phyloP scores from a whole-genome alignment of 352 stramenopile genomes.

The Thraustochytrium sp. region DNA sequence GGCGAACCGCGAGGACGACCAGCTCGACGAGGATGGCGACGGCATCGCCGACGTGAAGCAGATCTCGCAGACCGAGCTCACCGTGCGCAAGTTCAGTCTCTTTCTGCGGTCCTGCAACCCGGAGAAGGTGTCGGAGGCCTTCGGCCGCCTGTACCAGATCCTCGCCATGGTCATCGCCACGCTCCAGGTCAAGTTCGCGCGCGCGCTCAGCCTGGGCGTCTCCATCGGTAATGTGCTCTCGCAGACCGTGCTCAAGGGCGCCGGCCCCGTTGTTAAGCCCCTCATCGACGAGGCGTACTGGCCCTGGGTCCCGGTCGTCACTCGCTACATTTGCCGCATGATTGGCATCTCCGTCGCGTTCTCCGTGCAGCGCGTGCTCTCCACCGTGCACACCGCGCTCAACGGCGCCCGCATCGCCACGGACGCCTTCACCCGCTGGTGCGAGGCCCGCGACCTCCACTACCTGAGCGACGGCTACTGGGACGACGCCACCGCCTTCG shows the following conservation, averaged over 20 bases:
- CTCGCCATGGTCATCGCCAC: conserved; percentile 64
- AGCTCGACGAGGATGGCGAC: conserved; percentile 53
- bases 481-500: conserved; percentile 16
- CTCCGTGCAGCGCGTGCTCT: conserved; percentile 24
- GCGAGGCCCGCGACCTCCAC: conserved; percentile 14
- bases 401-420: conserved; percentile 18
- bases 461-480: conserved; percentile 44
- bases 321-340: conserved; percentile 42
- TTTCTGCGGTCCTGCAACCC: conserved; percentile 63
- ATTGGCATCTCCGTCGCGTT: conserved; percentile 45
- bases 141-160: conserved; percentile 58
- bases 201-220: conserved; percentile 57
- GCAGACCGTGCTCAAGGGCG: conserved; percentile 52
- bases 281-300: conserved; percentile 55
- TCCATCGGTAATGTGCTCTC: conserved; percentile 60
- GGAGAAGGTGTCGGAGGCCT: conserved; percentile 56
- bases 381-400: conserved; percentile 33
- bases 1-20: conserved; percentile 57
- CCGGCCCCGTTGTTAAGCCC: conserved; percentile 52
- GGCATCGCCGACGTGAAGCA: conserved; percentile 56
- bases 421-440: conserved; percentile 31
- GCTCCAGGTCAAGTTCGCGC: conserved; percentile 63
- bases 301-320: conserved; percentile 42
- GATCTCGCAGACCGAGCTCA: conserved; percentile 54
- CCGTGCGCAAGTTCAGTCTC: conserved; percentile 59